Conservation (phyloP, 768 basidiomycete species). For the Daedaleopsis sinensis region DNA sequence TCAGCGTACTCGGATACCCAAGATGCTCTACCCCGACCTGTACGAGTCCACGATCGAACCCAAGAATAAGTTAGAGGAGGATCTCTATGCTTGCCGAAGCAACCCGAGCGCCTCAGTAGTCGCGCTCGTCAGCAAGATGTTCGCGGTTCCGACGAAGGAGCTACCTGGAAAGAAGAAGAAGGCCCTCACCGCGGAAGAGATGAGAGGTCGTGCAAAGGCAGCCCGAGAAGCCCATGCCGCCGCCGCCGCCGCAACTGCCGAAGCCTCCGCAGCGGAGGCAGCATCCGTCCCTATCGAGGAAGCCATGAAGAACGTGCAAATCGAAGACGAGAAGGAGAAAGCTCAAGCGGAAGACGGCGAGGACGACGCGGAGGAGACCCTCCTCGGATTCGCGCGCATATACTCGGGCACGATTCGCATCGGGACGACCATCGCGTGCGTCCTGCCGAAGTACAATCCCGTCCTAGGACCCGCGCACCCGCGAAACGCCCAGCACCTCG, state of each 20-base stretch:
- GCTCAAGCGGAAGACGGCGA: conserved; percentile 21
- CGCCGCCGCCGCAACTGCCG: conserved; percentile 8
- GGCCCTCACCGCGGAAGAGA: conserved; percentile 79
- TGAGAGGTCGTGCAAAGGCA: conserved; percentile 67
- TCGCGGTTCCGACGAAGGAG: conserved; percentile 79
- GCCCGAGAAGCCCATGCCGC: conserved; percentile 43
- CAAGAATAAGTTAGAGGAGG: conserved; percentile 80
- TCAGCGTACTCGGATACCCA: conserved; percentile 83
- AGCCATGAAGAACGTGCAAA: conserved; percentile 24
- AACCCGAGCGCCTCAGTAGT: conserved; percentile 60
- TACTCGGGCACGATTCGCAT: conserved; percentile 84
- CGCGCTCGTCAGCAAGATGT: conserved; percentile 98
- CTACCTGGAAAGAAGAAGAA: conserved; percentile 86
- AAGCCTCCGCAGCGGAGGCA: conserved; percentile 7
- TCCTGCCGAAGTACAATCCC: conserved; percentile 86
- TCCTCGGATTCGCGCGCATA: conserved; percentile 92
- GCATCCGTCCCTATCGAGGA: conserved; percentile 19
- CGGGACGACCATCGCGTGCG: conserved; percentile 65
- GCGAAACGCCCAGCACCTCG: conserved; percentile 65
- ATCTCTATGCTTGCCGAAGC: conserved; percentile 74
- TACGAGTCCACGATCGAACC: conserved; percentile 62
- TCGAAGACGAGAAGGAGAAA: conserved; percentile 22
- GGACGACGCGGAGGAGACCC: conserved; percentile 53
- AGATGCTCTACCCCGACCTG: conserved; percentile 86
- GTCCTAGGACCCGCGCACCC: conserved; percentile 65